phyloP scores from a whole-genome alignment of 1,139 yeast species.

The Candida smagusa region DNA sequence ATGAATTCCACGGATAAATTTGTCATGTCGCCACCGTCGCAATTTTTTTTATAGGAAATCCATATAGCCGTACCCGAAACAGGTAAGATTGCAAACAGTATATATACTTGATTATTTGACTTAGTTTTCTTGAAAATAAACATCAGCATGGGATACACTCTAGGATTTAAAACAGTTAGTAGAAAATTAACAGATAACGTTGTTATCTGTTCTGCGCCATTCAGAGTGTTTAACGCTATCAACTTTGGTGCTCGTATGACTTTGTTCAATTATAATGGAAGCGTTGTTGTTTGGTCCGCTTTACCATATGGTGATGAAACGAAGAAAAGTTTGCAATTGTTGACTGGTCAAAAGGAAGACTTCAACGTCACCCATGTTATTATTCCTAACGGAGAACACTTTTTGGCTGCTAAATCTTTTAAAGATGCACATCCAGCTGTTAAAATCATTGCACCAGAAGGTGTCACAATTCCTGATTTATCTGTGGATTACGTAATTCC shows the following conservation, averaged over 20 bases:
- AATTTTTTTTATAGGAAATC: no score
- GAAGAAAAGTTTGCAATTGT: conserved; percentile 33
- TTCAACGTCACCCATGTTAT: conserved; percentile 40
- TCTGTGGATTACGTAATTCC: conserved; percentile 31
- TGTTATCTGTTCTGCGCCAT: conserved; percentile 48
- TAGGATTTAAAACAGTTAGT: conserved; percentile 33
- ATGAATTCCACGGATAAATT: no score
- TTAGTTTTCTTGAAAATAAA: not conserved
- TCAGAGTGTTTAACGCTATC: conserved; percentile 35
- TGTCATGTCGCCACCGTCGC: no score
- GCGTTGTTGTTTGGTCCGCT: conserved; percentile 56
- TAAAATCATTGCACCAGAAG: conserved; percentile 49
- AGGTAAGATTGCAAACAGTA: no score
- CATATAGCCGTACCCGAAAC: no score
- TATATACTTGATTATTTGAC: no score
- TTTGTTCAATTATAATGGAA: conserved; percentile 34
- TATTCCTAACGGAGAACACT: conserved; percentile 54
- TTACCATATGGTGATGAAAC: conserved; percentile 54
- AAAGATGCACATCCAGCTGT: conserved; percentile 43
- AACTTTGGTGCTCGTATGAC: conserved; percentile 60
- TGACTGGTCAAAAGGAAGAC: conserved; percentile 24
- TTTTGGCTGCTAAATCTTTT: conserved; percentile 55
- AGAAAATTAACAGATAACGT: conserved; percentile 44
- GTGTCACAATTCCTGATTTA: conserved; percentile 19
- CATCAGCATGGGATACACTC: conserved; percentile 28